Evolutionary conservation across 1,284 basidiomycete genomes (phyloP).

Genomic region (Heterobasidion occidentale): DNA sequence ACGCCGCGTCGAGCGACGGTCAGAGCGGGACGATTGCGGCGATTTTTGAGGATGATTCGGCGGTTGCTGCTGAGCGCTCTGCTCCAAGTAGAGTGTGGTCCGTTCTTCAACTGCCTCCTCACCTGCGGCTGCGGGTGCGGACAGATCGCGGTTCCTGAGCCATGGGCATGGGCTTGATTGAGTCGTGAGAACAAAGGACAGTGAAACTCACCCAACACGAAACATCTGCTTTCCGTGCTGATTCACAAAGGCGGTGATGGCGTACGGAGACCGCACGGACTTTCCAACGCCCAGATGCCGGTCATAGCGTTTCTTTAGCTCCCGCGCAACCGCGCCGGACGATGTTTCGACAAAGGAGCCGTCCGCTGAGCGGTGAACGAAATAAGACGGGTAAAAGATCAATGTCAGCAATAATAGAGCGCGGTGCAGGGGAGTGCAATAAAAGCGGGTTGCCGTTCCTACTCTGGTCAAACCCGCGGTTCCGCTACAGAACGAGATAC

Average conservation of each 20-base stretch:
- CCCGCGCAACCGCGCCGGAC: slow-evolving; percentile 61
- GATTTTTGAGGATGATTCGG: slow-evolving; percentile 10
- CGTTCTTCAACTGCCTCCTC: slow-evolving; percentile 20
- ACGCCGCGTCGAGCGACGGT: slow-evolving; percentile 35
- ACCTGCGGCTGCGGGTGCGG: slow-evolving; percentile 34
- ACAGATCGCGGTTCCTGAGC: slow-evolving; percentile 43
- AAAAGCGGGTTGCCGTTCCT: too few species aligned
- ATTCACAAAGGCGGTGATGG: slow-evolving; percentile 70
- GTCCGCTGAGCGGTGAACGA: slow-evolving; percentile 40
- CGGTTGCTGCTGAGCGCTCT: slow-evolving; percentile 8
- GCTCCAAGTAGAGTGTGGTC: slow-evolving; percentile 13
- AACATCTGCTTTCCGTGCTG: slow-evolving; percentile 70
- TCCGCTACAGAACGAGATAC: neutral
- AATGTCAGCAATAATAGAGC: slow-evolving; percentile 2
- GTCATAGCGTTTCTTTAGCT: slow-evolving; percentile 69
- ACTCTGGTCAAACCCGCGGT: too few species aligned
- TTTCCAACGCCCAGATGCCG: slow-evolving; percentile 55
- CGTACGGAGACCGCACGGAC: slow-evolving; percentile 65
- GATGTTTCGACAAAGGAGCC: slow-evolving; percentile 73
- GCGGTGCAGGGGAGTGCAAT: neutral
- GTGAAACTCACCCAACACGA: slow-evolving; percentile 56
- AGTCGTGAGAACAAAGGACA: neutral
- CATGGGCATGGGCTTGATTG: slow-evolving; percentile 7
- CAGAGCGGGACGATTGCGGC: slow-evolving; percentile 11
- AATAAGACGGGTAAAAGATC: neutral